These are phyloP conservation scores for Geosmithia putterillii DNA, from an alignment of 2,329 filamentous ascomycete species.

Conservation along the genomic window DNA sequence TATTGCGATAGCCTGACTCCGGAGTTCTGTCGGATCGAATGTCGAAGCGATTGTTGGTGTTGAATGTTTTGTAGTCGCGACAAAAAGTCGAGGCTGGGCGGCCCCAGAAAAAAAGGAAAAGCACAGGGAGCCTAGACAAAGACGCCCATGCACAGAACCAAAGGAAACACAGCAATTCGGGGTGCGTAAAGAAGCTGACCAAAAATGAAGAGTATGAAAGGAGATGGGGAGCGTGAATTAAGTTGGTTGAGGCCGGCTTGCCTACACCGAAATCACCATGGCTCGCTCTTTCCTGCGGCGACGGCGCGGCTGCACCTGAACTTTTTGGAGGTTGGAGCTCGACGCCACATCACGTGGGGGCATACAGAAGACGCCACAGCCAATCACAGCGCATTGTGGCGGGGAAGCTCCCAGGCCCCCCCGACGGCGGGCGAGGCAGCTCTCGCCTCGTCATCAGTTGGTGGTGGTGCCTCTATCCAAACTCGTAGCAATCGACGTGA, in stretches of 20 bases:
- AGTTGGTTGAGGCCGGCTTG: neutral
- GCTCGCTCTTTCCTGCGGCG: neutral
- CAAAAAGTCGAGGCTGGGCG: neutral
- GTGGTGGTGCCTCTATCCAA: constrained; percentile 3
- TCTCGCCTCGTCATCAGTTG: constrained; percentile 39
- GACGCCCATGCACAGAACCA: neutral
- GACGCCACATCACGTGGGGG: constrained; percentile 3
- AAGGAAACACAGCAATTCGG: neutral
- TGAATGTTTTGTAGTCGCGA: neutral
- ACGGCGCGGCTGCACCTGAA: neutral
- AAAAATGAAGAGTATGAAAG: neutral
- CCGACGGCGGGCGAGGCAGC: constrained; percentile 4
- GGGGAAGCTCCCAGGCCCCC: constrained; percentile 8
- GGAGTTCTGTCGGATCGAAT: neutral
- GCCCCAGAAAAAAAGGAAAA: neutral
- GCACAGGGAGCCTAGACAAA: neutral
- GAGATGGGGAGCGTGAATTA: neutral
- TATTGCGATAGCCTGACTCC: neutral
- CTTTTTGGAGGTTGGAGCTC: constrained; percentile 1
- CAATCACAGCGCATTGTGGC: constrained; percentile 12
- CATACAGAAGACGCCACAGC: constrained; percentile 1
- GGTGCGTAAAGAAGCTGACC: neutral
- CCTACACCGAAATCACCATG: neutral
- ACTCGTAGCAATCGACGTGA: neutral
- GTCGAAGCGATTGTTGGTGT: neutral